Conservation (phyloP, 2,329 filamentous ascomycete genomes). For the Emergomyces orientalis region DNA sequence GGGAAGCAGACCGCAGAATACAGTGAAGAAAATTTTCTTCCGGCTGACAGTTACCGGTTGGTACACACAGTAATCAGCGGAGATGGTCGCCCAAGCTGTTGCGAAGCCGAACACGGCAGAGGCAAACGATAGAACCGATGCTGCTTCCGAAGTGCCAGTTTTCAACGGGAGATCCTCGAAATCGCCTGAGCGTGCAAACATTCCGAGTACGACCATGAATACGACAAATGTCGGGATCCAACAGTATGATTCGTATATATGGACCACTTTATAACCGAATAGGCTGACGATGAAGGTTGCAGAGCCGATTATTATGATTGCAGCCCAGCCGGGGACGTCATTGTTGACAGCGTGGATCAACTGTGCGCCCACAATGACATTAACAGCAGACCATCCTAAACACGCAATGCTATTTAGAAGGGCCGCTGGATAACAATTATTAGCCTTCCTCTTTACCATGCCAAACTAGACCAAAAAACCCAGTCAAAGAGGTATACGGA, state of each 20-base stretch:
- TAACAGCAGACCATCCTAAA: slow-evolving; percentile 67
- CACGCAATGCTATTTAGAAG: slow-evolving; percentile 60
- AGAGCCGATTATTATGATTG: slow-evolving; percentile 60
- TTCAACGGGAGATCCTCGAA: slow-evolving; percentile 55
- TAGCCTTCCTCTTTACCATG: neutral
- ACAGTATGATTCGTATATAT: slow-evolving; percentile 64
- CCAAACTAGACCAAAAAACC: neutral
- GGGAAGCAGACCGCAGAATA: slow-evolving; percentile 59
- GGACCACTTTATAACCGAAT: slow-evolving; percentile 67
- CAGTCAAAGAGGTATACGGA: neutral
- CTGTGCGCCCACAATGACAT: slow-evolving; percentile 71
- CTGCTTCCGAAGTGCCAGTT: slow-evolving; percentile 50
- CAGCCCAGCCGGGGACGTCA: slow-evolving; percentile 57
- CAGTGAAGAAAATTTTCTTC: slow-evolving; percentile 57
- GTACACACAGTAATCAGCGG: slow-evolving; percentile 73
- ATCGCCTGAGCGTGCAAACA: slow-evolving; percentile 57
- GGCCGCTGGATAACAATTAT: slow-evolving; percentile 34
- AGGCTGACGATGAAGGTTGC: slow-evolving; percentile 61
- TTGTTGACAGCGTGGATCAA: slow-evolving; percentile 64
- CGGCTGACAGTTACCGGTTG: slow-evolving; percentile 55
- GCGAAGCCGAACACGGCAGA: slow-evolving; percentile 59
- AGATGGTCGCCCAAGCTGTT: slow-evolving; percentile 64
- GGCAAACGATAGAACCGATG: slow-evolving; percentile 55
- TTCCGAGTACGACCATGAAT: slow-evolving; percentile 61
- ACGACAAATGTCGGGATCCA: slow-evolving; percentile 67